Conservation (phyloP, 805 yeast species). For the Clavispora phyllophila region DNA sequence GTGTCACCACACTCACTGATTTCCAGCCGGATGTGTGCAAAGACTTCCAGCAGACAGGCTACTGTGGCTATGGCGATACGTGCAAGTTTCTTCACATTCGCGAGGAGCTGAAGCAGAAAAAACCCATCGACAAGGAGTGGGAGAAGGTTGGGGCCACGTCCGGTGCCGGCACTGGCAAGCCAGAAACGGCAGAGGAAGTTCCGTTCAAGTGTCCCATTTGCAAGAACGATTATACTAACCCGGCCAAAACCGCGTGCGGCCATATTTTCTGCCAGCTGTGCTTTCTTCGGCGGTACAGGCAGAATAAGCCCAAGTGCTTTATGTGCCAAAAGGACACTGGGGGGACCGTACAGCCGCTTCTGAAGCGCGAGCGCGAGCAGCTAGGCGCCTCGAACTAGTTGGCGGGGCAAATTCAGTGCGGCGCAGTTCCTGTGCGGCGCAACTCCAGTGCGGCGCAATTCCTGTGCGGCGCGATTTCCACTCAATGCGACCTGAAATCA, state of each 20-base stretch:
- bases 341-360: constrained; percentile 54
- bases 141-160: constrained; percentile 32
- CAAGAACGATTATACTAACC: constrained; percentile 46
- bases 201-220: constrained; percentile 66
- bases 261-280: constrained; percentile 65
- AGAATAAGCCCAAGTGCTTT: constrained; percentile 41
- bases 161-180: neutral
- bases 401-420: too few relatives aligned
- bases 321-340: constrained; percentile 58
- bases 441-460: too few relatives aligned
- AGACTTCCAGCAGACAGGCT: constrained; percentile 86
- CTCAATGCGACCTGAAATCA: too few relatives aligned
- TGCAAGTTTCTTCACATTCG: constrained; percentile 91
- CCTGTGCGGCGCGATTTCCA: too few relatives aligned
- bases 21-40: constrained; percentile 94
- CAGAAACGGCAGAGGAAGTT: constrained; percentile 18
- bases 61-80: constrained; percentile 95
- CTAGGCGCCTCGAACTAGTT: too few relatives aligned
- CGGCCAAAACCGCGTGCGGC: constrained; percentile 55
- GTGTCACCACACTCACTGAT: constrained; percentile 68
- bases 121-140: constrained; percentile 70
- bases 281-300: constrained; percentile 44
- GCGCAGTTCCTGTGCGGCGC: too few relatives aligned
- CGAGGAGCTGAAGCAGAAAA: constrained; percentile 73
- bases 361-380: neutral